Evolutionary conservation across 352 stramenopile species (phyloP).

Genomic region (Globisporangium mamillatum): DNA sequence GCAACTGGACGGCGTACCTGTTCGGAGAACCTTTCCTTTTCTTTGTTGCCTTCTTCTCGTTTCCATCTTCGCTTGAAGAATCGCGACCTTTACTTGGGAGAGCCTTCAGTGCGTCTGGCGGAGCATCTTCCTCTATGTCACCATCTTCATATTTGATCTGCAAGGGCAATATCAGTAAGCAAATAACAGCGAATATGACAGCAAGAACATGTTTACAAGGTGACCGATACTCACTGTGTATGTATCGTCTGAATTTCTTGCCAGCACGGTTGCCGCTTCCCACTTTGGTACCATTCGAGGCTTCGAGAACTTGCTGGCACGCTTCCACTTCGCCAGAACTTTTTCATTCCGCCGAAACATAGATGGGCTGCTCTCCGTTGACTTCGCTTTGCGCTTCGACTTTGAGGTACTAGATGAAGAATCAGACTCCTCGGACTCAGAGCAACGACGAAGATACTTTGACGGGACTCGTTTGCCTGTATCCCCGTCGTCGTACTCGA

Average conservation of each 20-base stretch:
- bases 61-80: neutral
- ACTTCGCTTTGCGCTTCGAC: neutral
- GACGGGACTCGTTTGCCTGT: slow-evolving; percentile 29
- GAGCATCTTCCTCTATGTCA: slow-evolving; percentile 53
- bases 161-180: slow-evolving; percentile 2
- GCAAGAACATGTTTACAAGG: neutral
- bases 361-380: slow-evolving; percentile 8
- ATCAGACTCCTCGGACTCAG: slow-evolving; percentile 35
- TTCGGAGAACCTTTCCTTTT: neutral
- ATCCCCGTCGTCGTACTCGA: slow-evolving; percentile 62
- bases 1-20: neutral
- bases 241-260: slow-evolving; percentile 34
- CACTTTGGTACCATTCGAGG: slow-evolving; percentile 26
- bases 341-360: slow-evolving; percentile 30
- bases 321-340: slow-evolving; percentile 35
- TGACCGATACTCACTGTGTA: slow-evolving; percentile 29
- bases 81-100: neutral
- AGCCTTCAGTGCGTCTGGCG: slow-evolving; percentile 29
- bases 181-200: slow-evolving; percentile 11
- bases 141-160: slow-evolving; percentile 55
- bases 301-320: slow-evolving; percentile 40
- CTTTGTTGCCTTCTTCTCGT: slow-evolving; percentile 6
- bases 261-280: slow-evolving; percentile 29
- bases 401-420: neutral
- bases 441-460: slow-evolving; percentile 24